Evolutionary conservation across 2,329 filamentous ascomycete genomes (phyloP), one percentile per base, ranked within the genome.

Genomic region (Sordariomycetes sp.): DNA sequence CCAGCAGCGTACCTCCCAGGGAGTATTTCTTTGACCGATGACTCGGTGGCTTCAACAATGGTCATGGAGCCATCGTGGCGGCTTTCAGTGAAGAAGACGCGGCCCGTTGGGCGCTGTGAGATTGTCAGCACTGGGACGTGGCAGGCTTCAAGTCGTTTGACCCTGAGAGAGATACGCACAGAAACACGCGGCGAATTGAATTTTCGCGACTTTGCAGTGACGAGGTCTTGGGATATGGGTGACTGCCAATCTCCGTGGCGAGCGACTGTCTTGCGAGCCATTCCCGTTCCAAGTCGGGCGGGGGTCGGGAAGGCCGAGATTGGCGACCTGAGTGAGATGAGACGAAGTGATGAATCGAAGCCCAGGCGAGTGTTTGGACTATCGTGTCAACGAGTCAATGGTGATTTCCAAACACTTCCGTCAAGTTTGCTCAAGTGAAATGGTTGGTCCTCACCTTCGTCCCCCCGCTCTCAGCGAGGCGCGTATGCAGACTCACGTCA

Each of bases 11-110:
- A 64, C 0, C 59, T 47, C 4, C 44, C 43, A 1, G 68, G 64
- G 9, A 74, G 51, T 2, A 70, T 46, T 19, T 69, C 58, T 17
- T 48, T 53, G 11, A 46, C 42, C 5, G 14, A 17, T 6, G 10
- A n/a, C 3, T 49, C 46, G 9, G 48, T 46, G 19, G 64, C 46
- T 43, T 69, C 59, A 7, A 71, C 53, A 25, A 74, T 66, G 12
- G 55, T 56, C 21, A 46, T 58, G 12, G 61, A 54, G 6, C 67
- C 69, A 26, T 61, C 54, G 11, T 51, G 40, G 9, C 51, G 52
- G 6, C 50, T 50, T 37, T 65, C 60, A 4, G 53, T 48, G 37
- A 55, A 64, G 38, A 57, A 67, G 15, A 51, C 48, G 6, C 57
- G 45, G 5, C 53, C 53, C 6, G 54, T 38, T 38, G 25, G 44